phyloP scores from a whole-genome alignment of 2,329 filamentous ascomycete genomes.

The Diplocarpon mali region DNA sequence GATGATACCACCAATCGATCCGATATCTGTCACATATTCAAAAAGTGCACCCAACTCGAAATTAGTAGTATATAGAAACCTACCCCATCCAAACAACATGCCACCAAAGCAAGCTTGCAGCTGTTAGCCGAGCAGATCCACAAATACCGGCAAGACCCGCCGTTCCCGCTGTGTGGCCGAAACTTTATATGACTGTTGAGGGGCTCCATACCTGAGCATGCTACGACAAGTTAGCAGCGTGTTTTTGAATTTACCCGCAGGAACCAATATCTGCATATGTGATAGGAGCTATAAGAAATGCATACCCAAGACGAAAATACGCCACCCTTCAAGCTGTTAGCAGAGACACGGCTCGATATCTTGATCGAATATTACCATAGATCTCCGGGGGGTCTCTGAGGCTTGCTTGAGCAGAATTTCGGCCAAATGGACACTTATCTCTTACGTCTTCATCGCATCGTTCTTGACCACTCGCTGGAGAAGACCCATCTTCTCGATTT shows the following conservation, averaged over 20 bases:
- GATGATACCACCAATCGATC: constrained; percentile 65
- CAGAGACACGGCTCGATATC: not conserved
- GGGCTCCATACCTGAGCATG: constrained; percentile 30
- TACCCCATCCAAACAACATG: constrained; percentile 44
- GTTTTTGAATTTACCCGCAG: not conserved
- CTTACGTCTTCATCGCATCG: constrained; percentile 51
- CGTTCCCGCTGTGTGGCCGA: not conserved
- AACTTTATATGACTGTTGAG: not conserved
- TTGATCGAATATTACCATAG: constrained; percentile 13
- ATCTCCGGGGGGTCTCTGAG: constrained; percentile 22
- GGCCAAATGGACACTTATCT: not conserved
- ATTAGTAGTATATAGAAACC: not conserved
- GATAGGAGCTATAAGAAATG: not conserved
- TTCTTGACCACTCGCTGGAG: constrained; percentile 36
- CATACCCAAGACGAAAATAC: constrained; percentile 32
- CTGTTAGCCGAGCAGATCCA: constrained; percentile 2
- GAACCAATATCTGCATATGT: not conserved
- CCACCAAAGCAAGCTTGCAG: constrained; percentile 53
- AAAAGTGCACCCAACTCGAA: not conserved
- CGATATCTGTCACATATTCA: constrained; percentile 31
- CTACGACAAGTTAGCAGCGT: constrained; percentile 33
- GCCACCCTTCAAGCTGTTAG: constrained; percentile 45
- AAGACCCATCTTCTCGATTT: constrained; percentile 19
- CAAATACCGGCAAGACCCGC: not conserved
- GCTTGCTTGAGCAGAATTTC: not conserved